These are phyloP conservation scores for Exsudoporus frostii DNA, from an alignment of 768 basidiomycete genomes.

Conservation along the genomic window DNA sequence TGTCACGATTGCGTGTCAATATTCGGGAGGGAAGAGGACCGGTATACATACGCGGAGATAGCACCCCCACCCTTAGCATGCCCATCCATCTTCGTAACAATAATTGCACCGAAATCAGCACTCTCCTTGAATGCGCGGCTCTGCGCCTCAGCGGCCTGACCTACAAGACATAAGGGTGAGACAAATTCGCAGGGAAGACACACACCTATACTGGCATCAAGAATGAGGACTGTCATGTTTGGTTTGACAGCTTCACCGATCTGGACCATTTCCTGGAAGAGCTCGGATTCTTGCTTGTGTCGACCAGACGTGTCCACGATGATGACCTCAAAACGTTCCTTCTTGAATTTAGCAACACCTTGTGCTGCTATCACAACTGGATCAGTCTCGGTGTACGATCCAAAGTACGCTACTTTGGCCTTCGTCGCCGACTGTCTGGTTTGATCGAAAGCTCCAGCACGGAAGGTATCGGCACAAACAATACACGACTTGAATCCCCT, in stretches of 20 bases:
- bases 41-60: conserved; percentile 84
- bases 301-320: conserved; percentile 98
- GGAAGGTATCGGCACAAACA: conserved; percentile 98
- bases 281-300: conserved; percentile 94
- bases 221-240: conserved; percentile 91
- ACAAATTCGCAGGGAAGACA: not conserved
- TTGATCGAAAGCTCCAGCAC: conserved; percentile 99
- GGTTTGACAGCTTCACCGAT: conserved; percentile 93
- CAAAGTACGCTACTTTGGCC: conserved; percentile 98
- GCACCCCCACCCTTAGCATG: conserved; percentile 99
- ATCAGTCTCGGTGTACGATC: conserved; percentile 98
- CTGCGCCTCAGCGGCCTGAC: conserved; percentile 97
- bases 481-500: conserved; percentile 96
- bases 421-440: conserved; percentile 98
- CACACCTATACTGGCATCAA: conserved; percentile 94
- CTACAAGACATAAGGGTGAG: conserved; percentile 34
- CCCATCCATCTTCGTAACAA: conserved; percentile 99
- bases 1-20: conserved; percentile 13
- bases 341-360: conserved; percentile 96
- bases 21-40: not conserved
- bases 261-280: conserved; percentile 98
- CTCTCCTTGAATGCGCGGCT: conserved; percentile 97
- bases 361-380: conserved; percentile 93
- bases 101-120: conserved; percentile 96
- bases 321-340: conserved; percentile 97